Conservation (phyloP, 805 yeast genomes). For the Grigorovia humatica region DNA sequence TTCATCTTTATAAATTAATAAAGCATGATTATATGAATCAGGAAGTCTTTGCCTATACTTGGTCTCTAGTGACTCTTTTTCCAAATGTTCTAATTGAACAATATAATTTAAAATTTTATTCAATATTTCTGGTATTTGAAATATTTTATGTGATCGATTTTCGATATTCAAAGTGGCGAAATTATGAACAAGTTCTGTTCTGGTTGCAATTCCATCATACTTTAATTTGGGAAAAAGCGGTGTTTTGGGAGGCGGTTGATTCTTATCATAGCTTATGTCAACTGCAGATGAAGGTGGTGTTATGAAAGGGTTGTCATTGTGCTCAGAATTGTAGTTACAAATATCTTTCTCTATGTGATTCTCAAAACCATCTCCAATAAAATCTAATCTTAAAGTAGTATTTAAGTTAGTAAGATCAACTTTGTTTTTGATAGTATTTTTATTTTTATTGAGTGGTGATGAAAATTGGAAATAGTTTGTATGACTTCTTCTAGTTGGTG, state of each 20-base stretch:
- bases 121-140: conserved; percentile 69
- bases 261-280: not conserved
- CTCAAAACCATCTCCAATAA: not conserved
- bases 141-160: conserved; percentile 33
- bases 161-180: conserved; percentile 4
- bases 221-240: not conserved
- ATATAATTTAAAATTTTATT: conserved; percentile 41
- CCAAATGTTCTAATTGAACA: conserved; percentile 1
- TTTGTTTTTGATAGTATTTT: not conserved
- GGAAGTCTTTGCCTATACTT: conserved; percentile 50
- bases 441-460: not conserved
- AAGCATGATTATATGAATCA: conserved; percentile 55
- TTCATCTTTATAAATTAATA: conserved; percentile 50
- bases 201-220: not conserved
- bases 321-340: not conserved
- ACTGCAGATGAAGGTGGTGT: conserved; percentile 2
- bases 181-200: conserved; percentile 2
- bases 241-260: not conserved
- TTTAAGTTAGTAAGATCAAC: not conserved
- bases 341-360: not conserved
- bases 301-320: conserved; percentile 2
- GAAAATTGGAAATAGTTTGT: conserved; percentile 2
- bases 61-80: conserved; percentile 42
- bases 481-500: conserved; percentile 5
- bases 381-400: not conserved